Conservation (phyloP, 2,329 filamentous ascomycete genomes). For the Penicillium frequentans region DNA sequence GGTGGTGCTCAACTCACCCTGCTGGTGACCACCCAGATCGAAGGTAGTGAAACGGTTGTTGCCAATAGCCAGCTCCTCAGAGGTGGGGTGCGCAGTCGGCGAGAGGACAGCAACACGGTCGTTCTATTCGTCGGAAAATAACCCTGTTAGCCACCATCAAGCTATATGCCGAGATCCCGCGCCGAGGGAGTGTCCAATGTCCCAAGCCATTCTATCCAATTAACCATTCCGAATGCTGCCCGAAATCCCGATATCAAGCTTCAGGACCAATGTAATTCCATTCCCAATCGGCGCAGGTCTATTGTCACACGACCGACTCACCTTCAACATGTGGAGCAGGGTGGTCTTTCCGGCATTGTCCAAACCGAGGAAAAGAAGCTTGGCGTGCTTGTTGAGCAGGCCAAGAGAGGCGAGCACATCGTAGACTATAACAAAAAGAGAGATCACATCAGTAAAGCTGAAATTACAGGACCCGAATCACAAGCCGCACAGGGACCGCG, state of each 20-base stretch:
- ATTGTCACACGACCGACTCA: constrained; percentile 42
- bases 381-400: constrained; percentile 92
- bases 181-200: background rate
- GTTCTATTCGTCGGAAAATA: constrained; percentile 58
- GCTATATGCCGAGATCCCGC: background rate
- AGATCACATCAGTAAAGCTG: constrained; percentile 10
- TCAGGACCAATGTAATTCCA: background rate
- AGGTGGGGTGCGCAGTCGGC: constrained; percentile 88
- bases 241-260: background rate
- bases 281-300: background rate
- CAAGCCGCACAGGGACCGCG: constrained; percentile 9
- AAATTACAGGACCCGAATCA: background rate
- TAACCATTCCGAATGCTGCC: background rate
- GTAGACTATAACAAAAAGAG: constrained; percentile 63
- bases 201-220: background rate
- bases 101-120: constrained; percentile 89
- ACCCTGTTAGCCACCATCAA: constrained; percentile 8
- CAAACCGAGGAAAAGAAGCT: constrained; percentile 88
- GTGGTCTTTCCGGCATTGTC: constrained; percentile 96
- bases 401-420: constrained; percentile 85
- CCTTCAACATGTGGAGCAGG: constrained; percentile 92
- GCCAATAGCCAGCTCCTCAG: constrained; percentile 88
- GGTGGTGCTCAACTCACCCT: constrained; percentile 58
- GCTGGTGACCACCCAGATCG: constrained; percentile 89
- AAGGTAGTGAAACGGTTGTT: constrained; percentile 95